Percentiles rank a stretch among this genome's conserved stretches.
These are phyloP conservation scores for Tuctoria greenei DNA, from an alignment of 176 grass and related monocot genomes.

Conservation along the genomic window DNA sequence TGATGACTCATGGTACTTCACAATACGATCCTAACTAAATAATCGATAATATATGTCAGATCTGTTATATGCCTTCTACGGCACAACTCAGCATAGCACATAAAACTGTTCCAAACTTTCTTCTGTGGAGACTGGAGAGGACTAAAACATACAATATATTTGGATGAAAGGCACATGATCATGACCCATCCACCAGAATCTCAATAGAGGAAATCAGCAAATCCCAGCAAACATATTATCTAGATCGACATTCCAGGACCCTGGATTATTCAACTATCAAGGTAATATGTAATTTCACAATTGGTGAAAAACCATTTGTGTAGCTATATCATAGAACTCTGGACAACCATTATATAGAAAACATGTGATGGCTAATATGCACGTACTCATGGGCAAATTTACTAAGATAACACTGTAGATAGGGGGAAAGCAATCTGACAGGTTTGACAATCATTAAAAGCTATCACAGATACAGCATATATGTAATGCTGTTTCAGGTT, in stretches of 20 bases:
- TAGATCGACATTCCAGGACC: background rate
- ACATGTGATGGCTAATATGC: no score
- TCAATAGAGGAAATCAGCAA: background rate
- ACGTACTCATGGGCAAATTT: background rate
- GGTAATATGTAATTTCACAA: background rate
- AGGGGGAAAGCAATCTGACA: background rate
- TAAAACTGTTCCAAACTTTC: background rate
- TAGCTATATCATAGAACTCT: background rate
- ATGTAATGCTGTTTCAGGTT: background rate
- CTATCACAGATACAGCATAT: background rate
- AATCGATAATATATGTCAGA: background rate
- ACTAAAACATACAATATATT: background rate
- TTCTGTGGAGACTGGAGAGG: background rate
- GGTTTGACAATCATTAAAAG: slow-evolving; percentile 6
- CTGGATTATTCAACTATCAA: background rate
- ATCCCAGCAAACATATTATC: background rate
- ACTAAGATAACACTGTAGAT: background rate
- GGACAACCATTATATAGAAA: background rate
- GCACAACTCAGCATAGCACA: background rate
- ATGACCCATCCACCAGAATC: background rate
- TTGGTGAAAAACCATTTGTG: background rate
- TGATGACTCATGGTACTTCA: no score
- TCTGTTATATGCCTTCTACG: background rate
- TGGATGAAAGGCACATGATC: background rate
- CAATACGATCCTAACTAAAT: background rate